phyloP scores from a whole-genome alignment of 352 stramenopile genomes.

The Globisporangium sylvaticum region DNA sequence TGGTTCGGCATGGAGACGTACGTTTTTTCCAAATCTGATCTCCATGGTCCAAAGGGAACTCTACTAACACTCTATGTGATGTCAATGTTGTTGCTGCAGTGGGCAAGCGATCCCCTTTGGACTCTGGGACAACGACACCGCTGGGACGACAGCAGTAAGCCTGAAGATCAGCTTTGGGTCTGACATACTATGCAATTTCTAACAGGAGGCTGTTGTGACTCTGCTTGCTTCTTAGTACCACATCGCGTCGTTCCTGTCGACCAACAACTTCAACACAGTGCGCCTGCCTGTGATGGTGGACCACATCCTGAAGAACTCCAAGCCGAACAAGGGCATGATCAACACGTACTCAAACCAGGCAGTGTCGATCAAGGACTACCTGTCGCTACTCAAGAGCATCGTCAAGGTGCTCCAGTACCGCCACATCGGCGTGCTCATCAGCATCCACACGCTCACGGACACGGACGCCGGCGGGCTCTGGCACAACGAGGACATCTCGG shows the following conservation, averaged over 20 bases:
- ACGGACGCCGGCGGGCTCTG: slow-evolving; percentile 19
- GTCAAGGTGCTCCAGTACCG: slow-evolving; percentile 26
- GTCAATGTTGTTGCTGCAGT: not conserved
- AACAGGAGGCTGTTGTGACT: not conserved
- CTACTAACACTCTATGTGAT: not conserved
- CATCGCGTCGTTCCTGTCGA: slow-evolving; percentile 28
- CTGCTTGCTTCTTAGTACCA: slow-evolving; percentile 19
- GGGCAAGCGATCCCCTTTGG: not conserved
- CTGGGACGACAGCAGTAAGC: slow-evolving; percentile 21
- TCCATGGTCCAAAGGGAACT: not conserved
- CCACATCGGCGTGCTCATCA: slow-evolving; percentile 24
- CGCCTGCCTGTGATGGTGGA: slow-evolving; percentile 29
- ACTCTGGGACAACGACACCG: slow-evolving; percentile 4
- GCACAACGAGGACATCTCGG: slow-evolving; percentile 16
- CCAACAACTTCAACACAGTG: slow-evolving; percentile 40
- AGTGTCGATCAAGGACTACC: slow-evolving; percentile 25
- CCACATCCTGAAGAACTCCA: slow-evolving; percentile 27
- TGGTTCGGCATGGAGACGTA: slow-evolving; percentile 43
- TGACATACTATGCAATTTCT: not conserved
- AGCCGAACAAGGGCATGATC: slow-evolving; percentile 23
- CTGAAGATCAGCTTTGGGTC: not conserved
- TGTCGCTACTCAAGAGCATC: slow-evolving; percentile 29
- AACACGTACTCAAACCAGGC: slow-evolving; percentile 30
- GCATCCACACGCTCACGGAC: slow-evolving; percentile 25
- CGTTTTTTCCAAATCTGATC: no score